Conservation (phyloP, 2,329 filamentous ascomycete genomes). For the Falciphora oryzae region DNA sequence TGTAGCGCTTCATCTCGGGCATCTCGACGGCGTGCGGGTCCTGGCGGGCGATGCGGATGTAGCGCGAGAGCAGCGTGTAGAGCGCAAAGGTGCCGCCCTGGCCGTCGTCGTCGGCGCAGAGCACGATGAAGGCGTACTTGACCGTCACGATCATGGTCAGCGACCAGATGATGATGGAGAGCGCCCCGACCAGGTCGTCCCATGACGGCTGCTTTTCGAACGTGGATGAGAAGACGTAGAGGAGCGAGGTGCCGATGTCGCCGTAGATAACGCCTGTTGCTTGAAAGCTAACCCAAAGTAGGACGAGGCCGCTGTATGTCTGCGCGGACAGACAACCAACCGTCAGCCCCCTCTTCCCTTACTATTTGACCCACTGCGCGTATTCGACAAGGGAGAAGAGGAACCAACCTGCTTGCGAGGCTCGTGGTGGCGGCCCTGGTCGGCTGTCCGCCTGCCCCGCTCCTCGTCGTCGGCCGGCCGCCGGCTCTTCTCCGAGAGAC, state of each 20-base stretch:
- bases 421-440: conserved; percentile 12
- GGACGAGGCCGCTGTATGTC: conserved; percentile 19
- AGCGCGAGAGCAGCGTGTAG: conserved; percentile 58
- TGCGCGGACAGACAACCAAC: conserved; percentile 6
- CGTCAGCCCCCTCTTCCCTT: neutral
- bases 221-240: conserved; percentile 66
- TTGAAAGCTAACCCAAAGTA: conserved; percentile 52
- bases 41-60: conserved; percentile 52
- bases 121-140: conserved; percentile 62
- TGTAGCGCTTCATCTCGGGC: conserved; percentile 53
- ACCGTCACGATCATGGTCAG: conserved; percentile 63
- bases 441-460: conserved; percentile 14
- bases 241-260: conserved; percentile 58
- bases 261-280: conserved; percentile 63
- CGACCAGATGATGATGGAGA: conserved; percentile 66
- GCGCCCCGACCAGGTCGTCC: conserved; percentile 55
- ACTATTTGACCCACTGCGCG: neutral
- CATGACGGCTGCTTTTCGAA: conserved; percentile 51
- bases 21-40: conserved; percentile 52
- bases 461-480: conserved; percentile 14
- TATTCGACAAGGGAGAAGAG: neutral
- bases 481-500: conserved; percentile 3
- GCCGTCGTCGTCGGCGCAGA: conserved; percentile 63
- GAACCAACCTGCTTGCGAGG: conserved; percentile 17
- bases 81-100: conserved; percentile 65